These are phyloP conservation scores for Emydomyces testavorans DNA, from an alignment of 2,329 filamentous ascomycete species.

Conservation along the genomic window DNA sequence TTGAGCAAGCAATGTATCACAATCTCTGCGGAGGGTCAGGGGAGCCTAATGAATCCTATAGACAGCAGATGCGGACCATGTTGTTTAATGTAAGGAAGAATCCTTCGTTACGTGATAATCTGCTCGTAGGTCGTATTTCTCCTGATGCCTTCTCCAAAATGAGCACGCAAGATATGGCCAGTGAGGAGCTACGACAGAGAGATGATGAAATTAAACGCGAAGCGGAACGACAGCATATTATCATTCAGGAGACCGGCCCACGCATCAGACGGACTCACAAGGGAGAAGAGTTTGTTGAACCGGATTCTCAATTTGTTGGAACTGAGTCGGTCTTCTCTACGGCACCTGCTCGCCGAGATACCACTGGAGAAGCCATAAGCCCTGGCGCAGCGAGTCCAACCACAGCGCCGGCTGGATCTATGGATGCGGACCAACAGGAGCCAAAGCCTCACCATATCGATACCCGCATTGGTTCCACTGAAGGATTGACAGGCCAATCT, in stretches of 20 bases:
- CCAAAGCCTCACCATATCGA: constrained; percentile 24
- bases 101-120: constrained; percentile 58
- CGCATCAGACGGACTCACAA: constrained; percentile 85
- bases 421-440: constrained; percentile 22
- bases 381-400: constrained; percentile 11
- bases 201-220: constrained; percentile 46
- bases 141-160: constrained; percentile 73
- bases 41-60: constrained; percentile 46
- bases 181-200: constrained; percentile 66
- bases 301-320: constrained; percentile 46
- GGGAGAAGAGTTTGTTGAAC: constrained; percentile 79
- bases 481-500: constrained; percentile 36
- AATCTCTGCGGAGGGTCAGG: constrained; percentile 41
- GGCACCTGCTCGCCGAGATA: constrained; percentile 36
- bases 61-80: constrained; percentile 59
- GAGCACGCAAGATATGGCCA: constrained; percentile 82
- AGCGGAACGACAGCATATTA: constrained; percentile 56
- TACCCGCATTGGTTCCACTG: constrained; percentile 32
- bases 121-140: constrained; percentile 61
- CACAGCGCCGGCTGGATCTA: constrained; percentile 4
- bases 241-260: constrained; percentile 63
- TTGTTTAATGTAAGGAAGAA: constrained; percentile 86
- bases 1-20: constrained; percentile 59
- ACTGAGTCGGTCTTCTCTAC: constrained; percentile 40
- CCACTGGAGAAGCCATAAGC: constrained; percentile 18